Percentiles rank a stretch among this genome's conserved stretches.
These are phyloP conservation scores for Hypoxylon rickii DNA, from an alignment of 495 filamentous ascomycete genomes.

Conservation along the genomic window DNA sequence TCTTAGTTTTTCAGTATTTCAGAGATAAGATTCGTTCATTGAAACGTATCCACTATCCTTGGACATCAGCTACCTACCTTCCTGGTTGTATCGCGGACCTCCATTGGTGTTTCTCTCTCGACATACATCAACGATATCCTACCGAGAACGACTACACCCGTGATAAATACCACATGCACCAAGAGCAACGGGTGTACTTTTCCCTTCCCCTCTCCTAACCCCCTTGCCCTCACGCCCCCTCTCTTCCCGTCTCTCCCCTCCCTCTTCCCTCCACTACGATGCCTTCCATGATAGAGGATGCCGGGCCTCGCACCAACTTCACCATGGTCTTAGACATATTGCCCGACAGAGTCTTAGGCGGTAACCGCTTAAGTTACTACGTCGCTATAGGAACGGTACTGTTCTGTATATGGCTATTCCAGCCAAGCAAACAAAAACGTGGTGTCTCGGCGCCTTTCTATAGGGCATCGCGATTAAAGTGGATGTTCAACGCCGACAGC, in stretches of 20 bases:
- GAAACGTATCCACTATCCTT: too few species aligned
- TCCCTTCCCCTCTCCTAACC: conserved; percentile 10
- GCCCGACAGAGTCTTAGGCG: conserved; percentile 20
- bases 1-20: too few species aligned
- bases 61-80: background rate
- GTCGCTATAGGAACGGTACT: conserved; percentile 30
- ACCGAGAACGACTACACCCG: conserved; percentile 3
- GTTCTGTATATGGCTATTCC: conserved; percentile 36
- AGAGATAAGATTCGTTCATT: too few species aligned
- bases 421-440: conserved; percentile 26
- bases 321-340: conserved; percentile 23
- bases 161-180: conserved; percentile 12
- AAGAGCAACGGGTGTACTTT: conserved; percentile 3
- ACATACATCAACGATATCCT: background rate
- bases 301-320: conserved; percentile 27
- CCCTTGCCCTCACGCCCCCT: background rate
- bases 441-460: conserved; percentile 38
- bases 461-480: conserved; percentile 39
- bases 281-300: conserved; percentile 34
- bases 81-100: background rate
- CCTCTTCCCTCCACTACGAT: conserved; percentile 9
- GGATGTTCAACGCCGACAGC: conserved; percentile 44
- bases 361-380: conserved; percentile 38
- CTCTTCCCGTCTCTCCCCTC: background rate
- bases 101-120: background rate